phyloP scores from a whole-genome alignment of 2,329 filamentous ascomycete species.

The Aphanocladium album region DNA sequence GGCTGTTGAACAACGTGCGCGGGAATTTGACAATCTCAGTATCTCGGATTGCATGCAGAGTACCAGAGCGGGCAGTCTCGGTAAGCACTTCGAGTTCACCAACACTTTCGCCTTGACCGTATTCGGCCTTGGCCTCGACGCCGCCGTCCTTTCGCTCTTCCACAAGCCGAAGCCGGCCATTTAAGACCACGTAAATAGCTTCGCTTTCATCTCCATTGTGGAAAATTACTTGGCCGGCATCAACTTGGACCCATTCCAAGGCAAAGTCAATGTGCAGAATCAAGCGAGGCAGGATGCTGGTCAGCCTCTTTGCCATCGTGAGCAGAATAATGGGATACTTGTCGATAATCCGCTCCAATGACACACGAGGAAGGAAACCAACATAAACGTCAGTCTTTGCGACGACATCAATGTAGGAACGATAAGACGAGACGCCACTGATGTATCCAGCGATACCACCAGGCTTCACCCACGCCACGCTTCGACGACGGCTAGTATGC shows the following conservation, averaged over 20 bases:
- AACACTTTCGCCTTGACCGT: constrained; percentile 94
- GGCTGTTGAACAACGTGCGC: constrained; percentile 91
- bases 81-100: constrained; percentile 96
- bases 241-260: constrained; percentile 95
- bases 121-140: constrained; percentile 84
- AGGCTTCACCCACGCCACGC: constrained; percentile 86
- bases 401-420: constrained; percentile 93
- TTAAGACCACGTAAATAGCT: constrained; percentile 95
- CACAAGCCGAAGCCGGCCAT: constrained; percentile 81
- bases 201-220: constrained; percentile 94
- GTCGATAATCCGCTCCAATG: constrained; percentile 88
- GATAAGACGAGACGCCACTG: constrained; percentile 87
- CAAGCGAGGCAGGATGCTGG: constrained; percentile 78
- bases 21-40: constrained; percentile 96
- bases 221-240: constrained; percentile 90
- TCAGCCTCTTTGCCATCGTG: constrained; percentile 93
- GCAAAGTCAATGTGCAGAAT: constrained; percentile 98
- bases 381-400: constrained; percentile 99
- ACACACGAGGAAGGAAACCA: constrained; percentile 80
- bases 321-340: constrained; percentile 86
- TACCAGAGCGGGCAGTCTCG: constrained; percentile 84
- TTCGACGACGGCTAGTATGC: constrained; percentile 52
- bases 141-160: constrained; percentile 76
- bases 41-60: constrained; percentile 90
- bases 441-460: constrained; percentile 92